phyloP scores from a whole-genome alignment of 2,329 filamentous ascomycete genomes.

The Tympanopsis confertula region DNA sequence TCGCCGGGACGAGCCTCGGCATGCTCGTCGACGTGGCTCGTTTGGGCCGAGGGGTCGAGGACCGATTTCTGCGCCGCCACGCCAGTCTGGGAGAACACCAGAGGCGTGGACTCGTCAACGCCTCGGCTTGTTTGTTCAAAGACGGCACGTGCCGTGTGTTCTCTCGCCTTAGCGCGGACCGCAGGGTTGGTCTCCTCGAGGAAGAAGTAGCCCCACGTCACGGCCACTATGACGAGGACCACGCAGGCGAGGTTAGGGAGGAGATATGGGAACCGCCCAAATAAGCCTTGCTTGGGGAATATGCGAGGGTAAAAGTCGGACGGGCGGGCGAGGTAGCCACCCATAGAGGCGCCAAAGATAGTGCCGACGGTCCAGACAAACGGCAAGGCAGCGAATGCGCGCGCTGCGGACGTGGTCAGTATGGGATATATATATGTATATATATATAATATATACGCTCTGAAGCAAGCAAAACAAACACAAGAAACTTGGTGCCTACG shows the following conservation, averaged over 20 bases:
- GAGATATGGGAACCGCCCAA: slow-evolving; percentile 60
- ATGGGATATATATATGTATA: no score
- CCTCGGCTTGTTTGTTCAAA: no score
- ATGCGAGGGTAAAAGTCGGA: slow-evolving; percentile 17
- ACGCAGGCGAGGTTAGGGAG: slow-evolving; percentile 56
- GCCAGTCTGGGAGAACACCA: not conserved
- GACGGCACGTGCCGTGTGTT: not conserved
- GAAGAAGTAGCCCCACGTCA: slow-evolving; percentile 48
- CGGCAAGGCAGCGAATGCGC: slow-evolving; percentile 20
- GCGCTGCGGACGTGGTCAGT: no score
- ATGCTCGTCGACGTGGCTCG: no score
- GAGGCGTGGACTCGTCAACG: not conserved
- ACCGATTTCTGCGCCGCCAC: not conserved
- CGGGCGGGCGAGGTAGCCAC: slow-evolving; percentile 21
- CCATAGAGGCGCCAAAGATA: slow-evolving; percentile 23
- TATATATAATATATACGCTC: no score
- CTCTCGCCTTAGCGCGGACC: not conserved
- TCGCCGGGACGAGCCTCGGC: no score
- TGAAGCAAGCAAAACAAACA: no score
- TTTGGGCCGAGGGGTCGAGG: not conserved
- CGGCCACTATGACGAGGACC: slow-evolving; percentile 45
- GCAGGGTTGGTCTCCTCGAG: slow-evolving; percentile 32
- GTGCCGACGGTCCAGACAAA: slow-evolving; percentile 24
- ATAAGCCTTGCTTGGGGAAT: slow-evolving; percentile 25
- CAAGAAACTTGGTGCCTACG: no score